Conservation (phyloP, 1,284 basidiomycete genomes). For the Cystobasidium pallidum region DNA sequence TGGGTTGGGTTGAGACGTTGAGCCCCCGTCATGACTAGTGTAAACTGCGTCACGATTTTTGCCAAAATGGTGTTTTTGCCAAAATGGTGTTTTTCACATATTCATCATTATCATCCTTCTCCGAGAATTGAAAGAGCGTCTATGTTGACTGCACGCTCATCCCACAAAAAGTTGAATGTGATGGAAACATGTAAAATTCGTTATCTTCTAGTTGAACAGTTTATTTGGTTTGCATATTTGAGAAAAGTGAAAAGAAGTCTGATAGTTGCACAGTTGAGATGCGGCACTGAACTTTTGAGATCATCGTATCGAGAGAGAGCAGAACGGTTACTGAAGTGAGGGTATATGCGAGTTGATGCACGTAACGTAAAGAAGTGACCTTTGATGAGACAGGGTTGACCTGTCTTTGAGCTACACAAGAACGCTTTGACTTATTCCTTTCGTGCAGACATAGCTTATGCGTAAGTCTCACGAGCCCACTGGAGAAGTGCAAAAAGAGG, state of each 20-base stretch:
- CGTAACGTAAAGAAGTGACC: background rate
- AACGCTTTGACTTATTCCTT: background rate
- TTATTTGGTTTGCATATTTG: background rate
- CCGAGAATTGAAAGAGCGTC: too few relatives aligned
- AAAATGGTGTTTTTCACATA: too few relatives aligned
- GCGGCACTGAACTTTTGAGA: conserved; percentile 27
- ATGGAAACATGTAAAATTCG: too few relatives aligned
- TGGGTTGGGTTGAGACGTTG: background rate
- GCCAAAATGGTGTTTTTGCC: too few relatives aligned
- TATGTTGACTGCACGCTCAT: too few relatives aligned
- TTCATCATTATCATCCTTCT: too few relatives aligned
- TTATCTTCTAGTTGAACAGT: background rate
- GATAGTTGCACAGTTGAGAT: conserved; percentile 44
- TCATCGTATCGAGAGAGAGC: background rate
- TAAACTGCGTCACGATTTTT: too few relatives aligned
- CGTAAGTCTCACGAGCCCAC: conserved; percentile 45
- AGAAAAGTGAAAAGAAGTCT: background rate
- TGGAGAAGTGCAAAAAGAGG: background rate
- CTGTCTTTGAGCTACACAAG: background rate
- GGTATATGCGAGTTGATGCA: conserved; percentile 29
- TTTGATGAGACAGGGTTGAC: conserved; percentile 13
- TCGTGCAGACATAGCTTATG: conserved; percentile 6
- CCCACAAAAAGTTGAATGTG: too few relatives aligned
- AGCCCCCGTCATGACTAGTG: background rate
- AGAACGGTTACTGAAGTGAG: background rate